Base-by-base conservation (phyloP, 176 grass and related monocot species). In the Olyra latifolia region DNA sequence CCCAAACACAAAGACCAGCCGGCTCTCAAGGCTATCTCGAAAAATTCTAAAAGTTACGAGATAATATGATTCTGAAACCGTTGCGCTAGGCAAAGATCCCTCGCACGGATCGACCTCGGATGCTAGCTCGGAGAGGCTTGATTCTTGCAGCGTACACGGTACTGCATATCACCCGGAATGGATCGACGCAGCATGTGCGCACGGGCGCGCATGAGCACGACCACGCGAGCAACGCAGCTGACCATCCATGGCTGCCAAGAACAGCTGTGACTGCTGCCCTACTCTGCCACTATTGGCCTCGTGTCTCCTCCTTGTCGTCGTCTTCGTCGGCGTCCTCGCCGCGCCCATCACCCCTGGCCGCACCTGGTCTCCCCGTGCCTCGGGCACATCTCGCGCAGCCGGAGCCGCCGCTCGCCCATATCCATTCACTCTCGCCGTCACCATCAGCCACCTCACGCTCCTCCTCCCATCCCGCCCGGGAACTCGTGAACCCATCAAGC, bases 201-300 rank as follows among this genome's bases (percentile, higher is more conserved):
- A n/a, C n/a, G n/a, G n/a, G n/a, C n/a, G n/a, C n/a, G n/a, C n/a
- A n/a, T n/a, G n/a, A 35, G 32, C 32, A 35, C 32, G 32, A 35
- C 2, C 32, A 4, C 32, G 32, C 32, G 32, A 39, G 38, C 49
- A 39, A 7, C 6, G 42, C 60, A 23, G 17, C 64, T 72, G 43
- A 50, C 15, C 47, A 72, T 53, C 19, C 42, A 62, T 50, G 55
- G 54, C 20, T 27, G 44, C 32, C 65, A 72, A 22, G 62, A 82
- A 28, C 45, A 46, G 62, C 17, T 72, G 56, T 27, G 65, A 7
- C 25, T 87, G 76, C 85, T 62, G 14, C 19, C 59, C 20, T 59
- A 7, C 8, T 61, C 3, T 56, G 16, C 69, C 59, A 17, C 64
- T 25, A 49, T 25, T 72, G 23, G 30, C 40, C 27, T 9, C 83